Base-by-base conservation (phyloP, 1,139 yeast species). In the Hemisphaericaspora xylofermentans region DNA sequence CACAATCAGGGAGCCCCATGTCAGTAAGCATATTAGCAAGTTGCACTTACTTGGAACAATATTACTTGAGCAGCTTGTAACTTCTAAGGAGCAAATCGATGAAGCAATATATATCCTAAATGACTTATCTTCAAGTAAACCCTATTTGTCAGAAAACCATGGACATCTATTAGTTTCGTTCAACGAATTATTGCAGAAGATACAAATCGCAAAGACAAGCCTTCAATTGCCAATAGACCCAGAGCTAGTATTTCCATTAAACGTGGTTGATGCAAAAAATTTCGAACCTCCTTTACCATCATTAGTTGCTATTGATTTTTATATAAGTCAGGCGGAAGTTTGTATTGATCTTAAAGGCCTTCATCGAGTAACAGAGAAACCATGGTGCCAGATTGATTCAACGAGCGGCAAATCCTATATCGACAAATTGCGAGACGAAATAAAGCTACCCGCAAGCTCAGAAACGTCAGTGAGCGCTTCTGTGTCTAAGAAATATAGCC, bases 141-240 rank as follows among this genome's bases (percentile, higher is more conserved):
- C 43, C 2, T 43, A 49, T 24, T 21, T 41, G 18, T 40, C 45
- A 12, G 44, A 48, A n/a, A 49, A 50, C 21, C 64, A 61, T 39
- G 49, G 51, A 9, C 38, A 44, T 16, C 53, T 69, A 36, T 53
- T 63, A 2, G 42, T 47, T 12, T 49, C 57, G 15, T 67, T 71
- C 43, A 53, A 53, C 17, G 41, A 51, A 5, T 52, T 71, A 14
- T 54, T 64, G 15, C 40, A 46, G 7, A 61, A 64, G 40, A 58
- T 72, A 5, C 61, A 59, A 27, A 44, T 48, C 9, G 74, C 76
- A 7, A 71, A 70, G 45, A 60, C 55, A 36, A 53, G 58, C 30
- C 52, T 72, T 19, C 77, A 71, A 49, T 54, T 72, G 26, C 77
- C 77, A 3, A 63, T 66, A 2, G 73, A 71, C 45, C 77, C 78